phyloP scores from a whole-genome alignment of 352 stramenopile genomes.

The Pythium aquatile region DNA sequence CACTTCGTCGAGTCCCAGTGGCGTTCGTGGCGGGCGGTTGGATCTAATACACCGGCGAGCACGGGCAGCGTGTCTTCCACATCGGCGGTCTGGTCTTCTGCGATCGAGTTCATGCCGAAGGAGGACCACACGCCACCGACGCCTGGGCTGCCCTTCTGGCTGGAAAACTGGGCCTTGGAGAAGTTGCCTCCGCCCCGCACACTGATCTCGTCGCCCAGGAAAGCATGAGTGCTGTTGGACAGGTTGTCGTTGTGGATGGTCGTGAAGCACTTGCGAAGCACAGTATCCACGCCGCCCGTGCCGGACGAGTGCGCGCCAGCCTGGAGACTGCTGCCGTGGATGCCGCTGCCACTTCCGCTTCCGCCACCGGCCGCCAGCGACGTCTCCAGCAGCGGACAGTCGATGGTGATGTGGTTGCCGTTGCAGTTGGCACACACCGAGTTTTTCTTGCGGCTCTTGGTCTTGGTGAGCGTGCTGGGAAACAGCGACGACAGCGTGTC shows the following conservation, averaged over 20 bases:
- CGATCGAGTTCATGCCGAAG: slow-evolving; percentile 74
- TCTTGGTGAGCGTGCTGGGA: slow-evolving; percentile 34
- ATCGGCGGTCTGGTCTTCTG: slow-evolving; percentile 38
- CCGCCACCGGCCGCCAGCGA: slow-evolving; percentile 23
- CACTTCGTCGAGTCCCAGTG: slow-evolving; percentile 60
- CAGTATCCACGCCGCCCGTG: slow-evolving; percentile 50
- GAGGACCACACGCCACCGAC: slow-evolving; percentile 30
- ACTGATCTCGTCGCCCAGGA: slow-evolving; percentile 84
- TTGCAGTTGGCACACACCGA: slow-evolving; percentile 76
- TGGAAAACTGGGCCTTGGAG: slow-evolving; percentile 35
- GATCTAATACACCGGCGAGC: slow-evolving; percentile 35
- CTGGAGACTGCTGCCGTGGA: not conserved
- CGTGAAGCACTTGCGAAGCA: slow-evolving; percentile 85
- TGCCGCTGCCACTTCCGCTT: not conserved
- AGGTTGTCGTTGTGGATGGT: slow-evolving; percentile 86
- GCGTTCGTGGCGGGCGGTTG: slow-evolving; percentile 20
- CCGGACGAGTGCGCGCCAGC: slow-evolving; percentile 18
- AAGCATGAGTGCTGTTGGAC: slow-evolving; percentile 81
- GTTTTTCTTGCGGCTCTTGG: slow-evolving; percentile 63
- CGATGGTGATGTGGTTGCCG: slow-evolving; percentile 80
- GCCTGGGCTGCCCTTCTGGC: slow-evolving; percentile 6
- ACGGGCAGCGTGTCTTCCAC: slow-evolving; percentile 52
- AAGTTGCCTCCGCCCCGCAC: slow-evolving; percentile 66
- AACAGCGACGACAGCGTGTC: slow-evolving; percentile 32
- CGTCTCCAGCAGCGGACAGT: slow-evolving; percentile 69